These are phyloP conservation scores for Sporothrix dimorphospora DNA, from an alignment of 2,329 filamentous ascomycete genomes.

Conservation along the genomic window DNA sequence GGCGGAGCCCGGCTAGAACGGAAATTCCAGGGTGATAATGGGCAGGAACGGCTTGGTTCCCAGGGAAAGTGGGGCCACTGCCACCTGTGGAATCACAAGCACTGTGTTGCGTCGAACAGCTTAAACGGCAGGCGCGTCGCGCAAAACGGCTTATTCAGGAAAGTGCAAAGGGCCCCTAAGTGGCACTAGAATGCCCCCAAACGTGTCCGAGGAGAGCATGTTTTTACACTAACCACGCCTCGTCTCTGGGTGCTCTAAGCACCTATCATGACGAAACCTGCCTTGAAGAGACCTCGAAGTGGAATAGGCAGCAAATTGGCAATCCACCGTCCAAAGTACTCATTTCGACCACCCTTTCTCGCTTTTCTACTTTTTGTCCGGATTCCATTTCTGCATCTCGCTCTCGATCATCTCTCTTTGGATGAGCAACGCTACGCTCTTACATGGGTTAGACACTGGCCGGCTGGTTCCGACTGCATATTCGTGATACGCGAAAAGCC, in stretches of 20 bases:
- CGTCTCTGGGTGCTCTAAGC: neutral
- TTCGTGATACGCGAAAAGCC: conserved; percentile 20
- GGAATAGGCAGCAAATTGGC: conserved; percentile 22
- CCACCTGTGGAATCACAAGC: neutral
- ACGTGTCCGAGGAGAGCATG: neutral
- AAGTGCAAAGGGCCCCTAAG: conserved; percentile 3
- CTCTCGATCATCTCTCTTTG: neutral
- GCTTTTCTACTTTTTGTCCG: neutral
- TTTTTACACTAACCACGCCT: neutral
- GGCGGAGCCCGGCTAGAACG: conserved; percentile 8
- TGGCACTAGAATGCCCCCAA: neutral
- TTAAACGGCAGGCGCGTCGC: conserved; percentile 19
- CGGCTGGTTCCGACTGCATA: conserved; percentile 18
- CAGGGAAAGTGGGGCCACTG: conserved; percentile 16
- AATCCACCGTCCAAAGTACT: neutral
- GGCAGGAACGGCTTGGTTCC: neutral
- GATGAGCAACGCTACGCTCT: neutral
- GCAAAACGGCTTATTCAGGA: conserved; percentile 2
- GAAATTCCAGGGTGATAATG: conserved; percentile 18
- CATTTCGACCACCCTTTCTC: neutral
- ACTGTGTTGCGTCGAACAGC: neutral
- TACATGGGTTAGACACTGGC: neutral
- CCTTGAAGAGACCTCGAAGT: neutral
- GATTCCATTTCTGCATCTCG: neutral
- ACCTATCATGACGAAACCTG: conserved; percentile 21